Evolutionary conservation across 495 filamentous ascomycete genomes (phyloP).

Genomic region (Xylaria cubensis): DNA sequence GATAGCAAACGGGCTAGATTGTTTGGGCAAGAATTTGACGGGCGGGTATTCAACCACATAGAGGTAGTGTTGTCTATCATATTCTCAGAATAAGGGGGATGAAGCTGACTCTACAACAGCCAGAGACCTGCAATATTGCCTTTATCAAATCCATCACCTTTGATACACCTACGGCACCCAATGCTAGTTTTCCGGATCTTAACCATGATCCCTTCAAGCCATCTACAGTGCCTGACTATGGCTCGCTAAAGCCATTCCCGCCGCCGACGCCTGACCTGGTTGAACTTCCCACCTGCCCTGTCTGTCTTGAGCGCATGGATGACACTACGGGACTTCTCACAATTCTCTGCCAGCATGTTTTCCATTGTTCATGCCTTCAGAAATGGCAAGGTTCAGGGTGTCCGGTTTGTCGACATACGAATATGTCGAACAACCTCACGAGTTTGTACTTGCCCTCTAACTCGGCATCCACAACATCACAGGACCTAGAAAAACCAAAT

Average conservation of each 20-base stretch:
- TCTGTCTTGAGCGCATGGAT: constrained; percentile 98
- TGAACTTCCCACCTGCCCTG: constrained; percentile 94
- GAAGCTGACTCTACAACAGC: constrained; percentile 55
- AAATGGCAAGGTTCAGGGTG: constrained; percentile 96
- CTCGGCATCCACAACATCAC: constrained; percentile 32
- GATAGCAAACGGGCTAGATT: constrained; percentile 72
- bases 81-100: background rate
- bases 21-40: constrained; percentile 91
- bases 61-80: constrained; percentile 66
- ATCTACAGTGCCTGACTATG: constrained; percentile 54
- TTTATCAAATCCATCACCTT: constrained; percentile 89
- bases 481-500: constrained; percentile 50
- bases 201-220: constrained; percentile 71
- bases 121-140: constrained; percentile 94
- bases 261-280: constrained; percentile 89
- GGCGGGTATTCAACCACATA: constrained; percentile 91
- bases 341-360: constrained; percentile 96
- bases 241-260: constrained; percentile 79
- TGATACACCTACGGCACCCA: constrained; percentile 53
- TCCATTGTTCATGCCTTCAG: constrained; percentile 95
- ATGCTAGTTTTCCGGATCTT: constrained; percentile 62
- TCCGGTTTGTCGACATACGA: constrained; percentile 91
- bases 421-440: constrained; percentile 37
- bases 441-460: constrained; percentile 34
- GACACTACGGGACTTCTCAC: constrained; percentile 94